Base-by-base conservation (phyloP, 2,329 filamentous ascomycete species). In the Paraphaeosphaeria sporulosa region DNA sequence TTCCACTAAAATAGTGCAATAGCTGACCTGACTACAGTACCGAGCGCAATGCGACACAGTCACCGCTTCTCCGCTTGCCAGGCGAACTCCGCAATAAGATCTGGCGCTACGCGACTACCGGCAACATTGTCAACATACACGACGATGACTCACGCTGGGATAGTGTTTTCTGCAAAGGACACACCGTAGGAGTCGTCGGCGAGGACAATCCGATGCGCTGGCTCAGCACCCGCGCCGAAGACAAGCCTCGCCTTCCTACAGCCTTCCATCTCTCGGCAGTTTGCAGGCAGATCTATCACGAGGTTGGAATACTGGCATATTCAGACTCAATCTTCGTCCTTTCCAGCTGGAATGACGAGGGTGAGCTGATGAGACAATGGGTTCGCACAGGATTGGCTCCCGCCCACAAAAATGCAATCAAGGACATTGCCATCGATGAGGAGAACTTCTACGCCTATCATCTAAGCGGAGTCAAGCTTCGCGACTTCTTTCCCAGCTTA, bases 201-300 rank as follows among this genome's bases (percentile, higher is more conserved):
- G 17, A 32, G 21, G 32, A 43, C 44, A 40, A 13, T 53, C 36
- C 46, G 51, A 17, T 32, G n/a, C 47, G 59, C 15, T 52, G 49
- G 49, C 34, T 40, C 36, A 25, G n/a, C 9, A 27, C 38, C 30
- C 12, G 7, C 19, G 15, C 30, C 4, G 17, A 32, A 53, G 38
- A 43, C 15, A 53, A 30, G 34, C 9, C n/a, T 51, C 30, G 30
- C 30, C 30, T 32, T 9, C 53, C 17, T 1, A 5, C 52, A 8
- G 42, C 40, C 2, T 47, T 55, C n/a, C 52, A 55, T n/a, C 40
- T 55, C 5, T 30, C 40, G 3, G 40, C 47, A 43, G 56, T 59
- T 0, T 64, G 58, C 40, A 58, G 59, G 12, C 64, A 66, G 36
- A 50, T 63, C 1, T 56, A 64, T 17, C 27, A 59, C 10, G 64